These are phyloP conservation scores for Bombardia bombarda DNA, from an alignment of 495 filamentous ascomycete species.

Conservation along the genomic window DNA sequence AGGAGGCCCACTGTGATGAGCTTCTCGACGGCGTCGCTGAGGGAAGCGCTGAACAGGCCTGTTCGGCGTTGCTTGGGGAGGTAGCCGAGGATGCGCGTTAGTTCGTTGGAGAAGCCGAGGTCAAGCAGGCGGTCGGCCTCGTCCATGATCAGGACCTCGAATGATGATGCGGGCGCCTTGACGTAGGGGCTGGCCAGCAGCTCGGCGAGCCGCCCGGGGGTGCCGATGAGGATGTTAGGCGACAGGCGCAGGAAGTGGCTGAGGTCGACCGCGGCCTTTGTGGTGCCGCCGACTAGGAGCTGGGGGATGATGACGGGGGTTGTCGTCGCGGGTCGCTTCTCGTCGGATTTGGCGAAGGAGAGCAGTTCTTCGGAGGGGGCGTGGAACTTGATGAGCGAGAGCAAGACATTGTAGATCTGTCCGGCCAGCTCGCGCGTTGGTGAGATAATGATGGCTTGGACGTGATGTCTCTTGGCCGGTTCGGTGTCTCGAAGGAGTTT, in stretches of 20 bases:
- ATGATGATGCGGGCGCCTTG: constrained; percentile 77
- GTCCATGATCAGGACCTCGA: constrained; percentile 85
- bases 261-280: constrained; percentile 76
- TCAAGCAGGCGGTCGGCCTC: constrained; percentile 91
- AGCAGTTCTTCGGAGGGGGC: constrained; percentile 60
- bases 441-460: constrained; percentile 83
- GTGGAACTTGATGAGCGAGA: constrained; percentile 74
- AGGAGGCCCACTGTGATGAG: constrained; percentile 87
- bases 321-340: constrained; percentile 43
- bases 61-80: constrained; percentile 91
- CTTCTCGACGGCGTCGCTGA: constrained; percentile 84
- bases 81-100: constrained; percentile 74
- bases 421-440: constrained; percentile 88
- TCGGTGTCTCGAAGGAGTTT: constrained; percentile 65
- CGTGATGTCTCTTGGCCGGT: constrained; percentile 76
- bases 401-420: constrained; percentile 81
- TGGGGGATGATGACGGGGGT: constrained; percentile 66
- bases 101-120: constrained; percentile 86
- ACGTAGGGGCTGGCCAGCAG: constrained; percentile 87
- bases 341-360: constrained; percentile 33
- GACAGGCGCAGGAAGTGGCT: constrained; percentile 68
- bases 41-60: constrained; percentile 86
- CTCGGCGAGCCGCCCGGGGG: constrained; percentile 82
- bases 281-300: constrained; percentile 77
- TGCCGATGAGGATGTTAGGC: constrained; percentile 81